A percentile compares a stretch with the other conserved stretches of the same genome.
phyloP scores from a whole-genome alignment of 352 stramenopile species.

The Globisporangium lucens region DNA sequence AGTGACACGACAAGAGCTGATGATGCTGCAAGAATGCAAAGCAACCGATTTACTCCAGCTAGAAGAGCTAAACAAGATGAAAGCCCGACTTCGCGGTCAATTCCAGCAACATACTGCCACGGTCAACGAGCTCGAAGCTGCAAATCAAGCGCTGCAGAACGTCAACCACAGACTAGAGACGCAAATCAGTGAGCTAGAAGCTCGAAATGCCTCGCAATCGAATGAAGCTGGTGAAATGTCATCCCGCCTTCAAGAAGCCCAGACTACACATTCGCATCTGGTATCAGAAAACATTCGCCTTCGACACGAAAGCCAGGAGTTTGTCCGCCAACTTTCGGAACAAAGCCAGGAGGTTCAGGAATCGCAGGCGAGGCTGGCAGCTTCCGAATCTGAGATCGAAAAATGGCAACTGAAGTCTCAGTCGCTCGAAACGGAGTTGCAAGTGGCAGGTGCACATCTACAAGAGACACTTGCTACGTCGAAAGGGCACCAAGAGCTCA shows the following conservation, averaged over 20 bases:
- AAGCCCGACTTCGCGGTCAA: background rate
- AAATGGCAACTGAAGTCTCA: background rate
- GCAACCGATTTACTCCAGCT: background rate
- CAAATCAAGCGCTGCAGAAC: background rate
- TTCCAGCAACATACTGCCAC: background rate
- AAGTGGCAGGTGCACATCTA: background rate
- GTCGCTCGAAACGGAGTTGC: background rate
- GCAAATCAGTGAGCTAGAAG: background rate
- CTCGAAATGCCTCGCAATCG: background rate
- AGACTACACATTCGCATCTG: background rate
- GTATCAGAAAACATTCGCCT: background rate
- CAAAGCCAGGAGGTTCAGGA: background rate
- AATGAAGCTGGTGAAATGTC: background rate
- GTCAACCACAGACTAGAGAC: background rate
- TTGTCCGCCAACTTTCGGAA: background rate
- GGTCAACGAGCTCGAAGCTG: background rate
- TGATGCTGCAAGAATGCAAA: constrained; percentile 8
- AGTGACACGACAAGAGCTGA: constrained; percentile 8
- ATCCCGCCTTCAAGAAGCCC: background rate
- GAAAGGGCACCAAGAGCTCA: background rate
- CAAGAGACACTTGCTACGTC: background rate
- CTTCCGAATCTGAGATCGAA: background rate
- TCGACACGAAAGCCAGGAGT: constrained; percentile 20
- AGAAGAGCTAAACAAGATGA: background rate
- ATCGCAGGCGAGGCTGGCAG: background rate